Conservation (phyloP, 257 asterid species). For the Salvia hispanica region DNA sequence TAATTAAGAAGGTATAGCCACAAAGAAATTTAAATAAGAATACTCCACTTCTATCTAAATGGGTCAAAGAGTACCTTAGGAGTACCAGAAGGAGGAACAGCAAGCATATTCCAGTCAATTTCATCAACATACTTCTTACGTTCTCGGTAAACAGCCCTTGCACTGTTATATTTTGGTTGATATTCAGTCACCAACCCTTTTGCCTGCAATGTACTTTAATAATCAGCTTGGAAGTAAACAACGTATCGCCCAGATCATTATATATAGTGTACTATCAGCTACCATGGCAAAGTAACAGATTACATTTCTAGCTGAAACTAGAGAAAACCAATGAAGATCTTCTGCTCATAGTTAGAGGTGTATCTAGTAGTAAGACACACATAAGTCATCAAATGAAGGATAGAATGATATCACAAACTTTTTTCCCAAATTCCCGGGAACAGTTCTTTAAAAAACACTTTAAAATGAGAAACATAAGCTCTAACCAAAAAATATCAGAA, state of each 20-base stretch:
- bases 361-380: background rate
- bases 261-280: constrained; percentile 10
- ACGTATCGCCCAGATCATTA: constrained; percentile 24
- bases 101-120: constrained; percentile 98
- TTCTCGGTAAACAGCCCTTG: constrained; percentile 97
- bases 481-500: constrained; percentile 27
- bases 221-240: constrained; percentile 31
- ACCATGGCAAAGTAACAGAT: constrained; percentile 4
- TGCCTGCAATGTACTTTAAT: constrained; percentile 60
- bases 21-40: background rate
- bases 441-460: background rate
- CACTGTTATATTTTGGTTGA: constrained; percentile 94
- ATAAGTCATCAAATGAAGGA: constrained; percentile 7
- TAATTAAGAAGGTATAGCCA: constrained; percentile 7
- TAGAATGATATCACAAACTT: constrained; percentile 5
- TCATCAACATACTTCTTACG: constrained; percentile 87
- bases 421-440: background rate
- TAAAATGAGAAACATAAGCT: background rate
- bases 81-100: constrained; percentile 91
- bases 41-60: background rate
- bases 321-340: constrained; percentile 6
- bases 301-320: background rate
- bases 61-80: constrained; percentile 58
- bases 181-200: constrained; percentile 91
- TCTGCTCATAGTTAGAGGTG: constrained; percentile 15